Base-by-base conservation (phyloP, 768 basidiomycete species). In the Kwoniella sp. region DNA sequence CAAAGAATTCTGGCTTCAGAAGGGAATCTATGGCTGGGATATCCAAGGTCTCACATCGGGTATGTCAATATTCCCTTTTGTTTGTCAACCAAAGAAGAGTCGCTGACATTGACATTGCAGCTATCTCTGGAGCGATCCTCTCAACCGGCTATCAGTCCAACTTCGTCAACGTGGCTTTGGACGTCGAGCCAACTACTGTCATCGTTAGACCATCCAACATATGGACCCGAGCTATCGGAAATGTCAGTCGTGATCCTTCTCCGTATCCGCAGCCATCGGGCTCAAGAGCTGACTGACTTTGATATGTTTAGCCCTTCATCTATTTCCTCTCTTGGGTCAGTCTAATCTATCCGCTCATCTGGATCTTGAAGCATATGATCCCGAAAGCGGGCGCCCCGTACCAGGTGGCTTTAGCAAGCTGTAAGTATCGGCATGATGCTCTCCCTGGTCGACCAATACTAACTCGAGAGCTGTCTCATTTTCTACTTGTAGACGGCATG, bases 1-100 rank as follows among this genome's bases (percentile, higher is more conserved):
- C 65, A 92, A 91, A 76, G 90, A 91, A 79, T 90, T 92, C 73
- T 83, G 85, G 6, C 89, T 90, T 65, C 81, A 83, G 24, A 90
- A 90, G 82, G 81, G 85, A 5, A 84, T 86, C 26, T 86, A 86
- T 71, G 86, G 86, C n/a, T 87, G 86, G 86, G 80, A 86, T 68
- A 75, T 83, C 27, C 77, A 75, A 24, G 82, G 80, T 9, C 74
- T 87, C 7, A 68, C 75, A 56, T 51, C 64, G 4, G 68, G 74
- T 74, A 26, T 40, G 70, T 69, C 19, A 3, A 8, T 26, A 33
- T 24, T 33, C 51, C 24, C 36, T 30, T 19, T 3, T 24, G 26
- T 36, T 2, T 12, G 50, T 12, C 54, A 7, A 22, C 17, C 2
- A 19, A n/a, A 15, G 25, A 47, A 6, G 33, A 13, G 13, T 33